phyloP scores from a whole-genome alignment of 495 filamentous ascomycete genomes.

The Podospora pseudoanserina region DNA sequence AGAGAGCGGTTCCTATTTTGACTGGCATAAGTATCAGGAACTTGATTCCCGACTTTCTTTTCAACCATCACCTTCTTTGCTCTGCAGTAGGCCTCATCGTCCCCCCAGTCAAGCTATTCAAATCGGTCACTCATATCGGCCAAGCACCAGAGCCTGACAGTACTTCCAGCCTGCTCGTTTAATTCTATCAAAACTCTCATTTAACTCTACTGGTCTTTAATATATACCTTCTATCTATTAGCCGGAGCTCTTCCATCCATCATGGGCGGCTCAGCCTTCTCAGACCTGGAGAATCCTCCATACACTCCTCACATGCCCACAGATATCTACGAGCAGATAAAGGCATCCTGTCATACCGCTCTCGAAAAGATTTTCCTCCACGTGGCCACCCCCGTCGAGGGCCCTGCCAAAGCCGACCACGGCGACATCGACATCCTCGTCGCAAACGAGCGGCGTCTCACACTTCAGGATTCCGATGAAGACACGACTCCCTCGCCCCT shows the following conservation, averaged over 20 bases:
- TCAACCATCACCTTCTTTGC: not conserved
- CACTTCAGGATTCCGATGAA: constrained; percentile 18
- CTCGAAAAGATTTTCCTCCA: constrained; percentile 45
- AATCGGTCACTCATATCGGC: not conserved
- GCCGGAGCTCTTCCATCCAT: not conserved
- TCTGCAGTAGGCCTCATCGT: not conserved
- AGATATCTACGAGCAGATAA: constrained; percentile 44
- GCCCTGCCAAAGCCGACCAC: constrained; percentile 51
- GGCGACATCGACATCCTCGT: constrained; percentile 63
- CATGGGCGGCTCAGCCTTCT: constrained; percentile 60
- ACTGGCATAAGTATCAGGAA: not conserved
- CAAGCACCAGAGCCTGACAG: not conserved
- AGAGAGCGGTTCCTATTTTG: not conserved
- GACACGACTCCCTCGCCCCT: constrained; percentile 5
- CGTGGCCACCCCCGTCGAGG: constrained; percentile 51
- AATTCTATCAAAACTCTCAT: not conserved
- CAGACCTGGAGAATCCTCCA: constrained; percentile 39
- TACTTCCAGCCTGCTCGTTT: too few relatives aligned
- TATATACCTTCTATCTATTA: not conserved
- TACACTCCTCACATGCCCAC: constrained; percentile 57
- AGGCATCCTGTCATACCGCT: constrained; percentile 34
- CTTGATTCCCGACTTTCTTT: not conserved
- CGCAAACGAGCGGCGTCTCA: constrained; percentile 30
- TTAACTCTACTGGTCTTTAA: not conserved
- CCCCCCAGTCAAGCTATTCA: not conserved